These are phyloP conservation scores for Amanita phalloides DNA, from an alignment of 768 basidiomycete genomes.

Conservation along the genomic window DNA sequence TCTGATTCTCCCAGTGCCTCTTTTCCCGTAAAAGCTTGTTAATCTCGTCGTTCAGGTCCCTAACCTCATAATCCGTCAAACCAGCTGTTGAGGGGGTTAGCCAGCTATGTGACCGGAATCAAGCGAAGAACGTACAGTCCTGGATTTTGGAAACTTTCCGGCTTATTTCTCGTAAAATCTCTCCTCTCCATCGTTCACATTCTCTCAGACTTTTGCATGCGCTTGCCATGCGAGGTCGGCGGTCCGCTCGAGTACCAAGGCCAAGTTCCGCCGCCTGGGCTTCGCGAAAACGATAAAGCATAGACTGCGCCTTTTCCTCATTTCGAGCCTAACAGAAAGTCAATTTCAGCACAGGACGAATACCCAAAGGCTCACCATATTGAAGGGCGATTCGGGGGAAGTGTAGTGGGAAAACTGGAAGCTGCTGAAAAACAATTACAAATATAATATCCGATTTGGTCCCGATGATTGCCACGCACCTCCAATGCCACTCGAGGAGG, in stretches of 20 bases:
- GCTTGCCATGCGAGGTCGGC: constrained; percentile 87
- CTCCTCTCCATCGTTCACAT: constrained; percentile 93
- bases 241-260: constrained; percentile 72
- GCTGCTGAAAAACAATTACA: neutral
- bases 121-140: constrained; percentile 49
- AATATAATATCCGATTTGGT: neutral
- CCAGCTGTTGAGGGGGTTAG: constrained; percentile 45
- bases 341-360: neutral
- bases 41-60: constrained; percentile 96
- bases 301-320: constrained; percentile 96
- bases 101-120: neutral
- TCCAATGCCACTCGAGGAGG: constrained; percentile 1
- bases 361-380: neutral
- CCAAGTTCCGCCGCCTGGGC: constrained; percentile 95
- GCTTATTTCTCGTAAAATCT: constrained; percentile 89
- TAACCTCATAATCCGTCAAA: constrained; percentile 89
- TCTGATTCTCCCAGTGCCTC: constrained; percentile 96
- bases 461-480: neutral
- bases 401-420: neutral
- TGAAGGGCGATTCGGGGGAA: neutral
- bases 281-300: constrained; percentile 93
- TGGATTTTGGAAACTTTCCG: constrained; percentile 98
- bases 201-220: constrained; percentile 86
- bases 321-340: constrained; percentile 66
- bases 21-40: constrained; percentile 95